These are phyloP conservation scores for Cydonia oblonga DNA, from an alignment of 331 rosid genomes.

Conservation along the genomic window DNA sequence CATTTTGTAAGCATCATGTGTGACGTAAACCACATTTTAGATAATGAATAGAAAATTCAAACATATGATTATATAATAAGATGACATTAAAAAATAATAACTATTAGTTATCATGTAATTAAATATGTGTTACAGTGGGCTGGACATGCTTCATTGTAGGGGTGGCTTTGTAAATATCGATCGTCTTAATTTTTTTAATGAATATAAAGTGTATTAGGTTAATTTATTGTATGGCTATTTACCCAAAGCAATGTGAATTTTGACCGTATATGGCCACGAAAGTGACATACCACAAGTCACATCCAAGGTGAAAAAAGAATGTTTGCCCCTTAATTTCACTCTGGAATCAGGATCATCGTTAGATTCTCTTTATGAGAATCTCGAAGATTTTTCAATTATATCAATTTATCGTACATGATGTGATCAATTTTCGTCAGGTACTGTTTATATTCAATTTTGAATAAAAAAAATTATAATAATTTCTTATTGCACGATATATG, in stretches of 20 bases:
- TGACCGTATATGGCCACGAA: conserved; percentile 12
- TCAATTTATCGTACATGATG: rapidly evolving
- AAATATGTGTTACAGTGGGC: not conserved
- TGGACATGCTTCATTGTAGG: conserved; percentile 8
- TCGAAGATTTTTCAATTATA: rapidly evolving
- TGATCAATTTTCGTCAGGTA: rapidly evolving
- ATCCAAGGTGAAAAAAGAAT: not conserved
- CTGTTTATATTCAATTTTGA: no score
- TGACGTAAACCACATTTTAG: no score
- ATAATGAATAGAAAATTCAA: no score
- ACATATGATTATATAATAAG: not conserved
- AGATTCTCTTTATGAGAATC: no score
- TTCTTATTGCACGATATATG: no score
- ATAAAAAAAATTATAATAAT: no score
- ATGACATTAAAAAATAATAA: conserved; percentile 3
- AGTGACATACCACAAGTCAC: conserved; percentile 5
- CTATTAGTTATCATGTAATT: not conserved
- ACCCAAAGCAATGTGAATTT: conserved; percentile 1
- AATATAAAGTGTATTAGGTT: not conserved
- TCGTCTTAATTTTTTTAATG: conserved; percentile 9
- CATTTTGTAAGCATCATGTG: no score
- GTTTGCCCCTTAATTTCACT: not conserved
- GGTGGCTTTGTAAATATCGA: conserved; percentile 50
- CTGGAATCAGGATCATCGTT: no score
- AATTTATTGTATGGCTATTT: conserved; percentile 10